Evolutionary conservation across 495 filamentous ascomycete genomes (phyloP).

Genomic region (Aspergillus campestris): DNA sequence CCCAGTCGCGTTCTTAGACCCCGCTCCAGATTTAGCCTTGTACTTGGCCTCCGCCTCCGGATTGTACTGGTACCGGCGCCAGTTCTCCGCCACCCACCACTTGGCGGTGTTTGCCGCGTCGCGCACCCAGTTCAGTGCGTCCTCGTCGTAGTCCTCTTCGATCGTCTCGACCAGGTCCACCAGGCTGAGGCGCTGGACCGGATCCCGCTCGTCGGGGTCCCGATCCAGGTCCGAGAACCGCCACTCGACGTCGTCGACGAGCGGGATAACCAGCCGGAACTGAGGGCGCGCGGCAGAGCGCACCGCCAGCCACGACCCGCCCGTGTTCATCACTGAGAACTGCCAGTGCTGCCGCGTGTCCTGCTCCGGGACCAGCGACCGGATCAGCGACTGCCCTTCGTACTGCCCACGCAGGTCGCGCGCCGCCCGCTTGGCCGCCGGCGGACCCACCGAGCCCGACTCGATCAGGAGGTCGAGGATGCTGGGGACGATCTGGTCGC

Average conservation of each 20-base stretch:
- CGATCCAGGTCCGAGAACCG: constrained; percentile 26
- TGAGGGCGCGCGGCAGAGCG: constrained; percentile 22
- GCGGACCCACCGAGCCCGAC: constrained; percentile 23
- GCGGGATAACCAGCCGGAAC: constrained; percentile 29
- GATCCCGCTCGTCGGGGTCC: constrained; percentile 16
- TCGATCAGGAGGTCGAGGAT: constrained; percentile 34
- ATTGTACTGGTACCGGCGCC: constrained; percentile 11
- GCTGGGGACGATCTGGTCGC: constrained; percentile 31
- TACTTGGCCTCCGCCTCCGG: background rate
- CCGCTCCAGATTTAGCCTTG: too few relatives aligned
- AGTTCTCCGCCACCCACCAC: constrained; percentile 28
- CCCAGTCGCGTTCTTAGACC: too few relatives aligned
- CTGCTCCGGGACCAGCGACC: constrained; percentile 13
- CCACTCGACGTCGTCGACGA: constrained; percentile 24
- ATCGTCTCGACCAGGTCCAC: constrained; percentile 16
- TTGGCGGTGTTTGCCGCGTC: constrained; percentile 27
- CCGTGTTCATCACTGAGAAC: constrained; percentile 34
- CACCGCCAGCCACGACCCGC: constrained; percentile 26
- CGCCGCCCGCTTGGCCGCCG: constrained; percentile 12
- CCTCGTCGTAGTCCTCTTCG: constrained; percentile 14
- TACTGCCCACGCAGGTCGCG: constrained; percentile 28
- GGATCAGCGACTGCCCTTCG: constrained; percentile 35
- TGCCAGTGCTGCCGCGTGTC: constrained; percentile 25
- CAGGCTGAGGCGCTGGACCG: constrained; percentile 15
- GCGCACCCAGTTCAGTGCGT: constrained; percentile 25